These are phyloP conservation scores for Boletus reticuloceps DNA, from an alignment of 768 basidiomycete species.

Conservation along the genomic window DNA sequence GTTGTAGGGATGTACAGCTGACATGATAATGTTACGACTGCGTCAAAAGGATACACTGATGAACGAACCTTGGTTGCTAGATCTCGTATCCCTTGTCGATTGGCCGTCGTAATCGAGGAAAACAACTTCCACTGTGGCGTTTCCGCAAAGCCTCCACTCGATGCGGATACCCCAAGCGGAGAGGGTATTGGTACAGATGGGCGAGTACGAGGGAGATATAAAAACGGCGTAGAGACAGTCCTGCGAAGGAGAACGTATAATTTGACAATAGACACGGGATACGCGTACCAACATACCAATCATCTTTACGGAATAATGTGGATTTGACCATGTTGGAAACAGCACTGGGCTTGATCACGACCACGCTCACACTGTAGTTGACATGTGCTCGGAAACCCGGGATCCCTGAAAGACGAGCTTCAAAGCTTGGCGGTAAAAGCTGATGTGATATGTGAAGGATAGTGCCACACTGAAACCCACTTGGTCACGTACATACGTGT, in stretches of 20 bases:
- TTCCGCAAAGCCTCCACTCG: conserved; percentile 40
- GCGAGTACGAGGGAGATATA: conserved; percentile 65
- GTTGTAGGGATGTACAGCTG: conserved; percentile 57
- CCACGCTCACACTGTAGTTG: conserved; percentile 57
- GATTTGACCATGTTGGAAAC: conserved; percentile 49
- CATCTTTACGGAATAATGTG: conserved; percentile 50
- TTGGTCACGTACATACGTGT: conserved; percentile 52
- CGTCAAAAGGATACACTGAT: not conserved
- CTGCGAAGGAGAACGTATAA: conserved; percentile 30
- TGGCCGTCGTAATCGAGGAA: conserved; percentile 43
- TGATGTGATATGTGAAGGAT: conserved; percentile 24
- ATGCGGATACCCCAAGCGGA: conserved; percentile 33
- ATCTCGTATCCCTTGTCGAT: conserved; percentile 35
- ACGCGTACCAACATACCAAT: conserved; percentile 41
- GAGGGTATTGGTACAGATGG: conserved; percentile 52
- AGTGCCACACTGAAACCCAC: not conserved
- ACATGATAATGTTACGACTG: not conserved
- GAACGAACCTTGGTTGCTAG: conserved; percentile 35
- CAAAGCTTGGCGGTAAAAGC: conserved; percentile 70
- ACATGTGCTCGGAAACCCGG: conserved; percentile 71
- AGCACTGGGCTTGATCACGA: conserved; percentile 46
- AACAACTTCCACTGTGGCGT: conserved; percentile 49
- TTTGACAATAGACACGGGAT: not conserved
- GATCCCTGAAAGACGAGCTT: conserved; percentile 64
- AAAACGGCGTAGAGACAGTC: conserved; percentile 55